Evolutionary conservation across 306 rosid genomes (phyloP).

Genomic region (Sophora flavescens): DNA sequence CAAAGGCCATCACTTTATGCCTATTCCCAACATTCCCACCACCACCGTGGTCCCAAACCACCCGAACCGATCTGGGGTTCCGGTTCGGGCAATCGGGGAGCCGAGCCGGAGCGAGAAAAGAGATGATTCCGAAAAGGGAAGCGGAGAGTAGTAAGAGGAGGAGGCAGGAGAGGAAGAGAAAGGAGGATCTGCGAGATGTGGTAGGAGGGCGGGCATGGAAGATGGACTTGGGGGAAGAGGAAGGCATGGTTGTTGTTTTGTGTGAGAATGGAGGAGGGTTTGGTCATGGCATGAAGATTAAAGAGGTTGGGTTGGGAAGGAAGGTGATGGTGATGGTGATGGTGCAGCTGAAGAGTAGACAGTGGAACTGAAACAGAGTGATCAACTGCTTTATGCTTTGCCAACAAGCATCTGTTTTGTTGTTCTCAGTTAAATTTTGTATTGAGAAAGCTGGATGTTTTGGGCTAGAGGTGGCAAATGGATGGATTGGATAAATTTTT

Average conservation of each 20-base stretch:
- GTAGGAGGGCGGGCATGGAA: slow-evolving; percentile 53
- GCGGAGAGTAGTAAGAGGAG: slow-evolving; percentile 59
- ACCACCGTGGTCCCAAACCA: slow-evolving; percentile 72
- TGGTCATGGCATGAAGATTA: slow-evolving; percentile 41
- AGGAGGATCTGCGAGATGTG: slow-evolving; percentile 60
- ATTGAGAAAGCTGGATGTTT: no score
- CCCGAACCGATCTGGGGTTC: slow-evolving; percentile 69
- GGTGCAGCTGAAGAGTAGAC: neutral
- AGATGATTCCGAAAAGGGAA: slow-evolving; percentile 56
- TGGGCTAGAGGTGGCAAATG: no score
- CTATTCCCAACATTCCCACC: slow-evolving; percentile 43
- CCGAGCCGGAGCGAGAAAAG: slow-evolving; percentile 47
- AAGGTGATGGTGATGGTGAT: neutral
- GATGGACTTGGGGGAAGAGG: slow-evolving; percentile 42
- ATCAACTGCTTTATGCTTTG: no score
- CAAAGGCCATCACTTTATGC: slow-evolving; percentile 88
- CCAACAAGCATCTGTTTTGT: no score
- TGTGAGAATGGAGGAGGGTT: neutral
- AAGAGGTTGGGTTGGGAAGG: neutral
- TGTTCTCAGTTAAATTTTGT: no score
- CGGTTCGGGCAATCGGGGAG: slow-evolving; percentile 44
- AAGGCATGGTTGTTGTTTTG: slow-evolving; percentile 32
- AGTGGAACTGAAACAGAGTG: no score
- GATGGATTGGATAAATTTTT: no score
- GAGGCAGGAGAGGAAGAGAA: slow-evolving; percentile 54